phyloP scores from a whole-genome alignment of 805 yeast species.

The Ogataea dorogensis region DNA sequence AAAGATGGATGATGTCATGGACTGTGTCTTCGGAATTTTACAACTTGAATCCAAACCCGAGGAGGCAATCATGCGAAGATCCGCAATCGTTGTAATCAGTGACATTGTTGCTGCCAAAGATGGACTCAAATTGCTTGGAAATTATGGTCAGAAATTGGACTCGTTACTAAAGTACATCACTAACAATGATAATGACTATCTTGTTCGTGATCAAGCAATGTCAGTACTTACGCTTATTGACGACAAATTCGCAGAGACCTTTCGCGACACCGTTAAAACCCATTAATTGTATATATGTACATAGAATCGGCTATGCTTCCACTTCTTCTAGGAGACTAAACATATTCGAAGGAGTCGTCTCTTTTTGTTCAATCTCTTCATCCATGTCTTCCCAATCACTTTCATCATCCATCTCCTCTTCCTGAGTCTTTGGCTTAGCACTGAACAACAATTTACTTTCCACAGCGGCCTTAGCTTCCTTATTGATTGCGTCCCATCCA shows the following conservation, averaged over 20 bases:
- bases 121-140: constrained; percentile 47
- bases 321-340: constrained; percentile 30
- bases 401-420: constrained; percentile 16
- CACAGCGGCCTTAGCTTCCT: constrained; percentile 38
- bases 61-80: constrained; percentile 62
- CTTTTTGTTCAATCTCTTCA: constrained; percentile 8
- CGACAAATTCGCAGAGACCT: constrained; percentile 23
- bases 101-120: constrained; percentile 51
- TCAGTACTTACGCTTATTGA: constrained; percentile 34
- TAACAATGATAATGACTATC: constrained; percentile 52
- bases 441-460: constrained; percentile 11
- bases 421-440: background rate
- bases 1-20: constrained; percentile 57
- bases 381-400: constrained; percentile 25
- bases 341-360: constrained; percentile 20
- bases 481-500: constrained; percentile 70
- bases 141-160: constrained; percentile 44
- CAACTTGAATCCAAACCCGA: constrained; percentile 49
- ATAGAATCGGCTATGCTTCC: constrained; percentile 19
- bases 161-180: constrained; percentile 42
- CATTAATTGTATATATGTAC: constrained; percentile 10
- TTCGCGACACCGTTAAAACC: constrained; percentile 12
- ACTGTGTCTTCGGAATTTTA: constrained; percentile 75
- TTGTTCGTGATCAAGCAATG: constrained; percentile 59
- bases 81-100: constrained; percentile 67